Base-by-base conservation (phyloP, 176 grass and related monocot species). In the barley (Hordeum vulgare) region DNA sequence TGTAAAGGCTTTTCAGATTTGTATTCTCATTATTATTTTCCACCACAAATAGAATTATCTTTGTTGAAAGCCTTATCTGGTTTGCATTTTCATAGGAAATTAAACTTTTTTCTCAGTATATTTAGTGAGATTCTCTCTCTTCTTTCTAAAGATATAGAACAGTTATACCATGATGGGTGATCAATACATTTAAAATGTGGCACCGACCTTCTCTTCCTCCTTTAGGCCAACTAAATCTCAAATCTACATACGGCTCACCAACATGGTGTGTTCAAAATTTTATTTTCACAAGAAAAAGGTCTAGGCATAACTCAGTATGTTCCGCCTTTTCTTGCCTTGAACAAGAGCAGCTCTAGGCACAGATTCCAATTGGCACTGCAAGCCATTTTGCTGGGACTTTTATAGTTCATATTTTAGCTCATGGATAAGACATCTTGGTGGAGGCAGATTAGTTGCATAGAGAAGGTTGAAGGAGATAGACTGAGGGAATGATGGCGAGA, bases 231-330 rank as follows among this genome's bases (percentile, higher is more conserved):
- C 37, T 40, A 40, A 40, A 40, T 40, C 39, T 40, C 39, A 8
- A 40, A 40, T 10, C 39, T 40, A 40, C 39, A 9, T 40, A 40
- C 7, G 39, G 39, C 8, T 40, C 39, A 40, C 8, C 39, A 6
- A 53, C 49, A 53, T 20, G 6, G 49, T 7, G 49, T 53, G 17
- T 20, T 20, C 17, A 20, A 6, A 53, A 18, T 53, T 53, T 53
- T 47, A 7, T 53, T 53, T 20, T 17, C 49, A 53, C 49, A 53
- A 53, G 17, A 53, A 51, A 51, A 53, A n/a, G n/a, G n/a, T n/a
- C n/a, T n/a, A n/a, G n/a, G n/a, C n/a, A n/a, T n/a, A n/a, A 71
- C 21, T 85, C 75, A 47, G 13, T 20, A 71, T 49, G 37, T 83
- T 33, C 51, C 24, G 27, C 12, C 13, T 61, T 51, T 75, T 33